Base-by-base conservation (phyloP, 371 early-diverging fungal genomes). In the Homolaphlyctis polyrhiza region DNA sequence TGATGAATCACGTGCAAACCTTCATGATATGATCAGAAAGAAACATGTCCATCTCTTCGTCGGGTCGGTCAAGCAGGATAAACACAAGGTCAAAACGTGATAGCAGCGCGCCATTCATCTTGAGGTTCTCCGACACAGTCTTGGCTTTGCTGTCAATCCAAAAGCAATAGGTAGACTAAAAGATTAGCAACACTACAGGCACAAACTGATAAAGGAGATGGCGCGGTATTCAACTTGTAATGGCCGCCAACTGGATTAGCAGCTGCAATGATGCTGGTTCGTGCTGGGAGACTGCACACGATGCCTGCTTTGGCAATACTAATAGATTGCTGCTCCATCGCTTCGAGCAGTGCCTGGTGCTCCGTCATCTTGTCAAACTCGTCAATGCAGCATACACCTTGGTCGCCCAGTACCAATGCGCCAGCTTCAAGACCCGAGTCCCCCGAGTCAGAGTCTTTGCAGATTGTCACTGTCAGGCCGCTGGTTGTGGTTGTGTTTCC, bases 261-360 rank as follows among this genome's bases (percentile, higher is more conserved):
- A 39, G 95, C 94, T 0, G 98, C 99, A 61, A 99, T 79, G 39
- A 99, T 89, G 25, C 96, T 93, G 28, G 99, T 95, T 69, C 99
- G 84, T 3, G 99, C 99, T 74, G 98, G 99, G 18, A 99, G 75
- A 18, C 84, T 85, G 62, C 90, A 86, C 27, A 91, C 88, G 30
- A 91, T 84, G 52, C 99, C 99, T 27, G 99, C 98, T 82, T 99
- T 99, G 59, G 97, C 95, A 16, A 99, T 93, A n/a, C 94, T 94
- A 28, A 99, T 93, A 0, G 96, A 94, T 83, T 99, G 99, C 79
- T 99, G 99, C 83, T 99, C 99, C 99, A 99, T 99, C 25, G 94
- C 99, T 84, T 99, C 99, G 74, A 98, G 95, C 66, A 99, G 83
- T 16, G 96, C 90, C 21, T 95, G 88, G 3, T 90, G 69, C 64